Percentiles rank a stretch among this genome's conserved stretches.
These are phyloP conservation scores for Russula brevipes DNA, from an alignment of 768 basidiomycete species.

Conservation along the genomic window DNA sequence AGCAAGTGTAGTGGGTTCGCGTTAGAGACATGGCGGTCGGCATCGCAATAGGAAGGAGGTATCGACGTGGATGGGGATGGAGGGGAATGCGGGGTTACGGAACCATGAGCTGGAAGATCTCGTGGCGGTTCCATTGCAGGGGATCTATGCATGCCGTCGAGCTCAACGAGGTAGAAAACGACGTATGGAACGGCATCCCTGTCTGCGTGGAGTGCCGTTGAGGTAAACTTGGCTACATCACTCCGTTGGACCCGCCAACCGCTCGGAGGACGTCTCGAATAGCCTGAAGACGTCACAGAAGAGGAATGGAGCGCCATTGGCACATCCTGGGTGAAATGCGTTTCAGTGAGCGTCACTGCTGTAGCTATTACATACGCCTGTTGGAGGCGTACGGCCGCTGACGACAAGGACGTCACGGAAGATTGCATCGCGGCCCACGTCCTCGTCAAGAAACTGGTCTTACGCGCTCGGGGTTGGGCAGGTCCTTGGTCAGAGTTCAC, in stretches of 20 bases:
- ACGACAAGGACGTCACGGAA: slow-evolving; percentile 18
- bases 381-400: slow-evolving; percentile 44
- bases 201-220: not conserved
- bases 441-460: not conserved
- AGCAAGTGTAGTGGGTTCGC: slow-evolving; percentile 57
- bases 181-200: slow-evolving; percentile 11
- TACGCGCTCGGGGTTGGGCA: not conserved
- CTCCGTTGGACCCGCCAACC: slow-evolving; percentile 36
- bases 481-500: slow-evolving; percentile 9
- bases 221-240: slow-evolving; percentile 18
- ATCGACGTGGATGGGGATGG: slow-evolving; percentile 21
- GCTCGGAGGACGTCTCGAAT: slow-evolving; percentile 41
- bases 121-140: not conserved
- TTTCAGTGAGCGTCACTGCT: slow-evolving; percentile 39
- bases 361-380: slow-evolving; percentile 52
- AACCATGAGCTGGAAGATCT: not conserved
- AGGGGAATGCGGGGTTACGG: slow-evolving; percentile 24
- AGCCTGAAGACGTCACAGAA: slow-evolving; percentile 36
- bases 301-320: slow-evolving; percentile 11
- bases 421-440: slow-evolving; percentile 15
- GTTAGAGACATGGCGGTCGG: slow-evolving; percentile 50
- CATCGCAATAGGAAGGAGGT: slow-evolving; percentile 25
- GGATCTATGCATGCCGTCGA: not conserved
- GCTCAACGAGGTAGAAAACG: slow-evolving; percentile 14
- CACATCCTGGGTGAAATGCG: slow-evolving; percentile 24